Percentiles rank a stretch among this genome's conserved stretches.
These are phyloP conservation scores for Vaccinium darrowii DNA, from an alignment of 148 eudicot genomes.

Conservation along the genomic window DNA sequence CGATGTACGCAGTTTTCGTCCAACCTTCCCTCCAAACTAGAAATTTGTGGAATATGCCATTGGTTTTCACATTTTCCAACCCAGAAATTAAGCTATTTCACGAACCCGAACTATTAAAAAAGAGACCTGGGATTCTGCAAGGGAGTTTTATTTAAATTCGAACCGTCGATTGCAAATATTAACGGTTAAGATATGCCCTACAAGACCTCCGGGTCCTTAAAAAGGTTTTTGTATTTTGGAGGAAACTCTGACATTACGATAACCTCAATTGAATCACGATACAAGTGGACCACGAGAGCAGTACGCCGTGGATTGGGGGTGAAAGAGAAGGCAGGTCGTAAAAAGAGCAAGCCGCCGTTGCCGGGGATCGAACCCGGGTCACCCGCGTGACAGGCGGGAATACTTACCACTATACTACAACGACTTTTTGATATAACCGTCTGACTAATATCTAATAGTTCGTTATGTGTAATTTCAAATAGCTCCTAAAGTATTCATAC, in stretches of 20 bases:
- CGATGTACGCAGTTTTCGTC: neutral
- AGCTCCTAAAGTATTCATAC: too few relatives aligned
- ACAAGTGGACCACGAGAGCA: neutral
- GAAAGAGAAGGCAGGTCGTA: neutral
- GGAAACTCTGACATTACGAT: neutral
- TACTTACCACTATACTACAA: slow-evolving; percentile 99
- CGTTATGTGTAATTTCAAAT: too few relatives aligned
- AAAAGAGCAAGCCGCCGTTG: slow-evolving; percentile 49
- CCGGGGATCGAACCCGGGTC: slow-evolving; percentile 99
- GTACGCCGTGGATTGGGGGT: neutral
- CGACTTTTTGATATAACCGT: slow-evolving; percentile 29
- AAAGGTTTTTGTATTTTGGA: neutral
- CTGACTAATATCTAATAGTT: too few relatives aligned
- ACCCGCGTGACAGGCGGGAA: slow-evolving; percentile 99
- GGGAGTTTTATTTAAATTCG: too few relatives aligned
- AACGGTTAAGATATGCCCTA: too few relatives aligned
- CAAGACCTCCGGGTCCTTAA: too few relatives aligned
- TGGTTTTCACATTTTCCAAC: neutral
- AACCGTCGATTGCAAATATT: too few relatives aligned
- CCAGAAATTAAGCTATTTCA: neutral
- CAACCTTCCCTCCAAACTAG: neutral
- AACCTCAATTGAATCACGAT: too few relatives aligned
- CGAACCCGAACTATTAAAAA: neutral
- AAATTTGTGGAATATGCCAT: neutral
- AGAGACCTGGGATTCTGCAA: too few relatives aligned